Conservation (phyloP, 2,329 filamentous ascomycete genomes). For the Fusarium vanettenii region DNA sequence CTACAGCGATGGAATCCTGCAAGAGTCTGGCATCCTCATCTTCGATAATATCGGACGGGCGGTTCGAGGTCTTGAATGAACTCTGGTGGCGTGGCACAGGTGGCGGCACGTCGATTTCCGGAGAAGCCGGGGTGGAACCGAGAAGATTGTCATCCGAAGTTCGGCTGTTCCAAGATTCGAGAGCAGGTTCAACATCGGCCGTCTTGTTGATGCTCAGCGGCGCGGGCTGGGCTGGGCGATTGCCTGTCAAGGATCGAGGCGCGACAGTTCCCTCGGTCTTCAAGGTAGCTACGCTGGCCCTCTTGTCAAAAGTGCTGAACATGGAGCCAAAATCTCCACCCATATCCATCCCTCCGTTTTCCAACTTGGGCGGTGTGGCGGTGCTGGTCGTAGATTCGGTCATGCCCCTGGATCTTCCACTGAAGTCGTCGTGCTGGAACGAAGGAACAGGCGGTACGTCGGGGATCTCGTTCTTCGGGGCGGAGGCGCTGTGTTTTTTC, state of each 20-base stretch:
- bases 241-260: constrained; percentile 59
- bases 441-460: constrained; percentile 54
- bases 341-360: constrained; percentile 60
- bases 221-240: constrained; percentile 55
- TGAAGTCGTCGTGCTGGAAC: constrained; percentile 47
- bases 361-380: constrained; percentile 62
- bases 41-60: constrained; percentile 55
- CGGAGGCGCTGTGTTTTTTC: constrained; percentile 58
- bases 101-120: constrained; percentile 52
- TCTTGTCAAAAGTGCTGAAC: constrained; percentile 67
- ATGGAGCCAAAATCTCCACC: constrained; percentile 70
- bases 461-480: constrained; percentile 45
- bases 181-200: constrained; percentile 57
- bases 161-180: constrained; percentile 64
- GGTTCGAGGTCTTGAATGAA: constrained; percentile 47
- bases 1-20: constrained; percentile 63
- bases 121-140: constrained; percentile 51
- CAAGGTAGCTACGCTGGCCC: constrained; percentile 62
- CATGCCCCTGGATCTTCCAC: constrained; percentile 59
- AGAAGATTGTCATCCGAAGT: constrained; percentile 60
- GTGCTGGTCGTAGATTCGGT: constrained; percentile 67
- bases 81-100: constrained; percentile 55
- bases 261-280: constrained; percentile 54
- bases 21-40: constrained; percentile 66
- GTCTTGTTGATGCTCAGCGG: constrained; percentile 61